Evolutionary conservation across 1,139 yeast species (phyloP), one percentile per base, ranked within the genome.

Genomic region (Blastobotrys serpentis): DNA sequence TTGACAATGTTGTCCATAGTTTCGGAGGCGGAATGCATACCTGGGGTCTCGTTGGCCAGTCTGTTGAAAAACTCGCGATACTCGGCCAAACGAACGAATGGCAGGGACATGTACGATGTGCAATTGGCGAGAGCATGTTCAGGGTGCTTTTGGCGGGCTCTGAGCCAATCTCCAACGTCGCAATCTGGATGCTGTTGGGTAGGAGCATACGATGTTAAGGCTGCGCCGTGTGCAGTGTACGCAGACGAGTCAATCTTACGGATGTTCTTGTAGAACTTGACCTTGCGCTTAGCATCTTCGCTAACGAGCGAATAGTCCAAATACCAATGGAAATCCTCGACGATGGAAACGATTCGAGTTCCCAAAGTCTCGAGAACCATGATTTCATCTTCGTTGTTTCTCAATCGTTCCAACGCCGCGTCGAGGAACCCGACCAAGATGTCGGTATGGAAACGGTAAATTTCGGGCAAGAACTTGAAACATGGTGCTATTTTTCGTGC

Each of bases 131-230:
- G 48, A 11, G 54, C 47, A 34, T 60, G 63, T 7, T 46, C 34
- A 33, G 55, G 52, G 25, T 46, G 43, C 25, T 47, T 51, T 19
- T 44, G 40, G 37, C 56, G 50, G 16, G 44, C 41, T 14, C 61
- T 48, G 34, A 60, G 49, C 64, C 64, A 62, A 25, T 57, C 61
- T 2, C 58, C 62, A 14, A 59, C 50, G 14, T 59, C 57, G 11
- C 52, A 51, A 38, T 58, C 63, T 3, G 62, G 61, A 44, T 60
- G 62, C 29, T 51, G 52, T 48, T 21, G 56, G 38, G 48, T 46
- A 30, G 51, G 59, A 6, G 48, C 52, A 30, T 42, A 56, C 8
- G 48, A 49, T 32, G 45, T 52, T 49, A 43, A 52, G 2, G 50
- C 52, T 13, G 46, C 50, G 10, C 51, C 54, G 25, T 47, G 47